Percentiles rank a stretch among this genome's conserved stretches.
Evolutionary conservation across 1,284 basidiomycete genomes (phyloP).

Genomic region (Testicularia cyperi): DNA sequence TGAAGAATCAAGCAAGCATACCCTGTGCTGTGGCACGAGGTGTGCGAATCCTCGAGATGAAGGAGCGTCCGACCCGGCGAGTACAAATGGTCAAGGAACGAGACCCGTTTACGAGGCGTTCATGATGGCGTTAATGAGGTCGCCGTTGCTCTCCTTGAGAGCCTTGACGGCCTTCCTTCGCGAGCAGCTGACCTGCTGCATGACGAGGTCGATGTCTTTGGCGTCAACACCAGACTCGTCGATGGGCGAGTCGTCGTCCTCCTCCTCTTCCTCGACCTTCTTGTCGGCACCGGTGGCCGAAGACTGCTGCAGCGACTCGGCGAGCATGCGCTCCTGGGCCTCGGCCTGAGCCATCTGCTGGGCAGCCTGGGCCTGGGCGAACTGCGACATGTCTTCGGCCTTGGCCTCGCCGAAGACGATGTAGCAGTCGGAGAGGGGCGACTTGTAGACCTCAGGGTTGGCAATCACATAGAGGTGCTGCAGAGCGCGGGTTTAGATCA

Average conservation of each 20-base stretch:
- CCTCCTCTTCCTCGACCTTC: conserved; percentile 56
- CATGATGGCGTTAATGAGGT: conserved; percentile 60
- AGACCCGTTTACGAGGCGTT: conserved; percentile 40
- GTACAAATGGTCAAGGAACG: no score
- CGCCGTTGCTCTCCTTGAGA: conserved; percentile 59
- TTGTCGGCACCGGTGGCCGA: conserved; percentile 25
- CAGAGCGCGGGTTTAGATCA: no score
- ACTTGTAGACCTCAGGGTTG: conserved; percentile 96
- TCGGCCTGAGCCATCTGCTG: conserved; percentile 73
- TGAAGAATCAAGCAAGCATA: no score
- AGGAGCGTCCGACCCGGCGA: no score
- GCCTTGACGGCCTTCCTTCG: conserved; percentile 60
- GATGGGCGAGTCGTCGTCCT: conserved; percentile 57
- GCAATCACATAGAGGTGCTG: conserved; percentile 89
- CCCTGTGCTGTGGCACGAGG: no score
- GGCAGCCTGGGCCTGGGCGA: conserved; percentile 78
- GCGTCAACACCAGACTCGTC: conserved; percentile 69
- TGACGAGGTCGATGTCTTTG: conserved; percentile 89
- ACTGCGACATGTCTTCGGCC: conserved; percentile 87
- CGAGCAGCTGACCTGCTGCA: conserved; percentile 68
- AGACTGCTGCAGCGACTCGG: conserved; percentile 55
- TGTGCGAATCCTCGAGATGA: no score
- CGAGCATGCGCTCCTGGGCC: conserved; percentile 68
- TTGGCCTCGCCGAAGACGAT: conserved; percentile 98
- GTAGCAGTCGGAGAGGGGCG: conserved; percentile 93